Conservation (phyloP, 345 rosid genomes). For the Citrus australasica region DNA sequence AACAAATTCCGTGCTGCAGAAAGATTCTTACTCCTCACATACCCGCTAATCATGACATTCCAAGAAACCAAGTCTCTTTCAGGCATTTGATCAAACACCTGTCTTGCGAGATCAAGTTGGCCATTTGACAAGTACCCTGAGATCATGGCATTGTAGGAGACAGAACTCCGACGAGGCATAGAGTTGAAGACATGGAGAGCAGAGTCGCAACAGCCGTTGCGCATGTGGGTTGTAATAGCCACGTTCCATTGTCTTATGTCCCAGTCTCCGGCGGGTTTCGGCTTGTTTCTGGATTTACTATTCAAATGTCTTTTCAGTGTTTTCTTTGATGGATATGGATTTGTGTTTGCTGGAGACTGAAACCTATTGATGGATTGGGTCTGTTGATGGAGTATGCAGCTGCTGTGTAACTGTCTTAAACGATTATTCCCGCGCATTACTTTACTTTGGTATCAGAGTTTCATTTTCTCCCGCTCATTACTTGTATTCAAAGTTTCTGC, state of each 20-base stretch:
- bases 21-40: conserved; percentile 32
- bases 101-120: conserved; percentile 35
- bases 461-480: too few species aligned
- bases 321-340: conserved; percentile 37
- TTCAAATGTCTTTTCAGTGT: conserved; percentile 8
- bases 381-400: neutral
- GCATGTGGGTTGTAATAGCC: conserved; percentile 56
- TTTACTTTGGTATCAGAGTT: neutral
- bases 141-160: conserved; percentile 56
- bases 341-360: conserved; percentile 3
- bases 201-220: conserved; percentile 31
- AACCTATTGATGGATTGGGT: conserved; percentile 8
- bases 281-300: conserved; percentile 11
- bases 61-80: conserved; percentile 44
- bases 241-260: conserved; percentile 52
- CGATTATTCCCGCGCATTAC: conserved; percentile 37
- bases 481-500: too few species aligned
- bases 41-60: conserved; percentile 51
- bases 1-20: conserved; percentile 40
- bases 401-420: conserved; percentile 15
- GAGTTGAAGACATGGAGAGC: conserved; percentile 45
- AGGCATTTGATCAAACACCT: conserved; percentile 50
- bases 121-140: conserved; percentile 43
- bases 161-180: conserved; percentile 59
- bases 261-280: conserved; percentile 21